Base-by-base conservation (phyloP, 176 grass and related monocot species). In the Aegilops umbellulata region DNA sequence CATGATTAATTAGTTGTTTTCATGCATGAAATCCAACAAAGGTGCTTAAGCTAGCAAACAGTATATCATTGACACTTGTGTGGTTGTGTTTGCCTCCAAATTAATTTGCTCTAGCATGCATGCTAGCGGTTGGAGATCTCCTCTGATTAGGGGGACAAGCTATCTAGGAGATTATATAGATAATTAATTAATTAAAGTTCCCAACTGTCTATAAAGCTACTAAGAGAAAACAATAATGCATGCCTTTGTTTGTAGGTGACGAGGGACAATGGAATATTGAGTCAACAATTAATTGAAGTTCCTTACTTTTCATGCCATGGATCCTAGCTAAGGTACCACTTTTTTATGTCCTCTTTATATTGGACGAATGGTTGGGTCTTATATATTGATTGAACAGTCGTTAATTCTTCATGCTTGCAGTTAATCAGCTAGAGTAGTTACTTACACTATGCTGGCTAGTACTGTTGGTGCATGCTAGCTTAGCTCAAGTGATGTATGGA, bases 1-100 rank as follows among this genome's bases (percentile, higher is more conserved):
- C 72, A 51, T 75, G 72, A 53, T 76, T 76, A 76, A 30, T 76
- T 51, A 51, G 73, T 76, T 76, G 14, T 11, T 44, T 25, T 30
- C 25, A 75, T 75, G 23, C 42, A 51, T 75, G 41, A 16, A 75
- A 75, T 75, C 72, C 42, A 75, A 29, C 27, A 25, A 30, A 25
- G 49, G 14, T 5, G 35, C 36, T 38, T 53, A 53, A 53, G 5
- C 72, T 49, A 29, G 14, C 41, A 51, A 51, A 13, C 42, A 0
- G 1, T 53, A 53, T 75, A 75, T 42, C 72, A 17, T 30, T 51
- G 72, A 75, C 35, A 75, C 72, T 42, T 75, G 72, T 53, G 16
- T 53, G 49, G 49, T 5, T 7, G 49, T 75, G 25, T 41, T 49
- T 75, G 72, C 42, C 24, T 75, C 41, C 42, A 75, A 25, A 75